phyloP scores from a whole-genome alignment of 2,329 filamentous ascomycete species.

The Cercospora janseana region DNA sequence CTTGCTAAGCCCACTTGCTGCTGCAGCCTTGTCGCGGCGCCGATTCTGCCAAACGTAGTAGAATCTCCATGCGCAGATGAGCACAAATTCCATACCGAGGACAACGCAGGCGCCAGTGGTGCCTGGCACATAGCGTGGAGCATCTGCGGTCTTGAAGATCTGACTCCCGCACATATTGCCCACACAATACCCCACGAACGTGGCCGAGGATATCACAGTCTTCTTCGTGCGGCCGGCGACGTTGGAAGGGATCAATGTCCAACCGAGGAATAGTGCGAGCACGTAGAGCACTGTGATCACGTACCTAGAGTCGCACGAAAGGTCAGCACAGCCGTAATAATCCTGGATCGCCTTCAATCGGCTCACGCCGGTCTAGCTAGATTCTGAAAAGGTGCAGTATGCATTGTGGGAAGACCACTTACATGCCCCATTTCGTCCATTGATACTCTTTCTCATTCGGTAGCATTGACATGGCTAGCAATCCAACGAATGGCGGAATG shows the following conservation, averaged over 20 bases:
- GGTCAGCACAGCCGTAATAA: too few relatives aligned
- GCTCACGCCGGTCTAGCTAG: too few relatives aligned
- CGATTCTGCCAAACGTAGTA: slow-evolving; percentile 46
- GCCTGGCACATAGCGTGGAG: slow-evolving; percentile 47
- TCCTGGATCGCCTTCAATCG: too few relatives aligned
- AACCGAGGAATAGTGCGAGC: slow-evolving; percentile 37
- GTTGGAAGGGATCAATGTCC: slow-evolving; percentile 46
- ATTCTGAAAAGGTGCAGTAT: too few relatives aligned
- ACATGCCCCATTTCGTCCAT: slow-evolving; percentile 40
- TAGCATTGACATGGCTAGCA: slow-evolving; percentile 39
- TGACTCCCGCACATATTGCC: slow-evolving; percentile 51
- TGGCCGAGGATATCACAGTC: slow-evolving; percentile 47
- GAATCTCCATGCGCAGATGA: slow-evolving; percentile 43
- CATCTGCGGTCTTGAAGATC: slow-evolving; percentile 47
- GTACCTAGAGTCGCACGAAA: slow-evolving; percentile 29
- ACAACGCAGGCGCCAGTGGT: slow-evolving; percentile 44
- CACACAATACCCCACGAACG: slow-evolving; percentile 50
- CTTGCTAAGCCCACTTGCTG: slow-evolving; percentile 40
- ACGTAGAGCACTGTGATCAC: slow-evolving; percentile 38
- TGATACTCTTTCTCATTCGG: slow-evolving; percentile 35
- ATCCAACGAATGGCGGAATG: slow-evolving; percentile 38
- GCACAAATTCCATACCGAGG: slow-evolving; percentile 33
- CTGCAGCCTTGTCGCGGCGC: slow-evolving; percentile 28
- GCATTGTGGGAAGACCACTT: background rate
- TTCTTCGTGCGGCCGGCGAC: slow-evolving; percentile 50